Base-by-base conservation (phyloP, 1,284 basidiomycete genomes). In the Pterula multifida region DNA sequence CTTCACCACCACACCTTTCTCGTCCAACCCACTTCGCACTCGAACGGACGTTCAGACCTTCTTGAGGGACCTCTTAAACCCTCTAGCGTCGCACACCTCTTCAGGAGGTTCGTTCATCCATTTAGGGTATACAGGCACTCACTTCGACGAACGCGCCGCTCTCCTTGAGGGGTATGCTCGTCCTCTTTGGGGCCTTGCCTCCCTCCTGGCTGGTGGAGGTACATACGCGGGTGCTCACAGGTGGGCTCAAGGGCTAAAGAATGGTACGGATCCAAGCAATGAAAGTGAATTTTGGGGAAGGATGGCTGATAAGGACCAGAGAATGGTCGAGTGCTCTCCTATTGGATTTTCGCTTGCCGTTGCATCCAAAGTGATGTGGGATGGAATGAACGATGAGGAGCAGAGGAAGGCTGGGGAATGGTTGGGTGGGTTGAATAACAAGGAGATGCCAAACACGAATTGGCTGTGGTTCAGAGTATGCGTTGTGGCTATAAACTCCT, bases 321-420 rank as follows among this genome's bases (percentile, higher is more conserved):
- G 85, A 23, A 89, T 89, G 85, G 85, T 88, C 0, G 85, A 87
- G 62, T 87, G 85, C 66, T 81, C 80, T 52, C 79, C 85, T 3
- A 79, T 47, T 47, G 45, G 22, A 23, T 47, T 25, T 47, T 22
- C 26, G 45, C 26, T 28, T 11, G 23, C 12, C 13, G 45, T 47
- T 47, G 45, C 45, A 11, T 6, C 12, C 13, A 11, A 25, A 19
- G 6, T 22, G 45, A 24, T 47, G 22, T 47, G 45, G 26, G 26
- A 25, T 47, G 23, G 23, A 11, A 65, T 87, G 45, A 70, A 66
- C 24, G 66, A 71, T 1, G 63, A 71, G 52, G 75, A 71, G 6
- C 79, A 81, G 64, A 63, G 61, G 49, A 72, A 79, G 54, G 69
- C 87, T 26, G 82, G 78, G 51, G 65, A 68, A 6, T 88, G 85